These are phyloP conservation scores for Schoenoplectus triqueter DNA, from an alignment of 202 grass and related monocot species.

Conservation along the genomic window DNA sequence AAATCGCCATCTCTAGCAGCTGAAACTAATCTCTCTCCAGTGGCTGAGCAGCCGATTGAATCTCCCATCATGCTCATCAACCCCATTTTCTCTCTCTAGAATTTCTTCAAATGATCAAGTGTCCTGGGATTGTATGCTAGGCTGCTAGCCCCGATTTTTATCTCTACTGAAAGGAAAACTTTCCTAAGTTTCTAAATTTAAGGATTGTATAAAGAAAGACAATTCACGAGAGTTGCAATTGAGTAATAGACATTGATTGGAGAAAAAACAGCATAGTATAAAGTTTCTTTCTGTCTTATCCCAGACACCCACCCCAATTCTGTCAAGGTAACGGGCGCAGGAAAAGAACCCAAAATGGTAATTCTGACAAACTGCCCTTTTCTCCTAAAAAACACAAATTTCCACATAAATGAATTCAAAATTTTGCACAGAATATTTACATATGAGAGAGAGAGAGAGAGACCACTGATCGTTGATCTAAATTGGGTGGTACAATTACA, in stretches of 20 bases:
- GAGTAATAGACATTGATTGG: constrained; percentile 27
- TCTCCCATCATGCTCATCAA: constrained; percentile 84
- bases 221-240: constrained; percentile 34
- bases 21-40: constrained; percentile 78
- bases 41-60: constrained; percentile 89
- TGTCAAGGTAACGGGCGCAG: constrained; percentile 3
- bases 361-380: constrained; percentile 38
- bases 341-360: constrained; percentile 29
- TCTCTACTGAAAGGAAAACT: constrained; percentile 18
- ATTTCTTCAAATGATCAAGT: constrained; percentile 28
- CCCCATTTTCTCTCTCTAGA: constrained; percentile 59
- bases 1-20: constrained; percentile 93
- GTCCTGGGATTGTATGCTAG: neutral
- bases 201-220: constrained; percentile 10
- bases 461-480: constrained; percentile 12
- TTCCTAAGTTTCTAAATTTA: constrained; percentile 23
- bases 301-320: constrained; percentile 36
- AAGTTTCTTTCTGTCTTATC: constrained; percentile 42
- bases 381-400: constrained; percentile 13
- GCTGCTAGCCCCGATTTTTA: neutral
- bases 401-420: constrained; percentile 1
- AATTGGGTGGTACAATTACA: neutral
- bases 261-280: constrained; percentile 31
- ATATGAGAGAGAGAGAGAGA: neutral
- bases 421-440: constrained; percentile 26